Percentiles rank a stretch among this genome's conserved stretches.
Conservation (phyloP, 805 yeast genomes). For the Babjeviella inositovora region DNA sequence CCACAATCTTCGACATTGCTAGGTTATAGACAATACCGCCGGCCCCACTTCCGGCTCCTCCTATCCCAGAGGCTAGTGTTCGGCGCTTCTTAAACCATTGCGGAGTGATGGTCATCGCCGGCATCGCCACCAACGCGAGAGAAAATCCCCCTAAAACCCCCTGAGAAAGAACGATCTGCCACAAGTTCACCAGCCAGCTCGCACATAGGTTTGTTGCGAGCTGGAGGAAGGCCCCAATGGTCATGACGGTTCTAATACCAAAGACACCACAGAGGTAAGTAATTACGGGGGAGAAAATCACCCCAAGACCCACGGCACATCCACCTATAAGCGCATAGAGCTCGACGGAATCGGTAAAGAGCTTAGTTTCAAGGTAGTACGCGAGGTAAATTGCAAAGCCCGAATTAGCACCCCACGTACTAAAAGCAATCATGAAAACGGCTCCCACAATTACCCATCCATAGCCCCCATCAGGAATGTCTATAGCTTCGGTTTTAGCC, state of each 20-base stretch:
- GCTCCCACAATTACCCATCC: conserved; percentile 51
- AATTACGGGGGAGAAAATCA: conserved; percentile 29
- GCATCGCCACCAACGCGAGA: conserved; percentile 33
- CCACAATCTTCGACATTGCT: conserved; percentile 27
- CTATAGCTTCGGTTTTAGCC: too few relatives aligned
- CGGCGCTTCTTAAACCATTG: conserved; percentile 57
- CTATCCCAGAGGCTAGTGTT: conserved; percentile 30
- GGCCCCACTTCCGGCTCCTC: conserved; percentile 32
- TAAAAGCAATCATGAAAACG: conserved; percentile 30
- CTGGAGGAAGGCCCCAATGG: conserved; percentile 31
- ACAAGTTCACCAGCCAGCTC: conserved; percentile 34
- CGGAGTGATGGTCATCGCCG: conserved; percentile 44
- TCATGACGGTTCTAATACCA: conserved; percentile 21
- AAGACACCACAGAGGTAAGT: conserved; percentile 25
- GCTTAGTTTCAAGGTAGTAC: conserved; percentile 29
- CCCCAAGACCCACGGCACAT: conserved; percentile 38
- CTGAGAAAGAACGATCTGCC: conserved; percentile 58
- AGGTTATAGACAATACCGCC: conserved; percentile 34
- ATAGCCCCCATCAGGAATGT: conserved; percentile 46
- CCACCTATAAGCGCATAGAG: conserved; percentile 61
- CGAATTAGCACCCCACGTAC: conserved; percentile 63
- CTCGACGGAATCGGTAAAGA: conserved; percentile 36
- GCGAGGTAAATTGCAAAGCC: conserved; percentile 52
- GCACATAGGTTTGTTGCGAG: conserved; percentile 44
- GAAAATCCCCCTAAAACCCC: conserved; percentile 48